These are phyloP conservation scores for Berkeleyomyces rouxiae DNA, from an alignment of 2,329 filamentous ascomycete genomes.

Conservation along the genomic window DNA sequence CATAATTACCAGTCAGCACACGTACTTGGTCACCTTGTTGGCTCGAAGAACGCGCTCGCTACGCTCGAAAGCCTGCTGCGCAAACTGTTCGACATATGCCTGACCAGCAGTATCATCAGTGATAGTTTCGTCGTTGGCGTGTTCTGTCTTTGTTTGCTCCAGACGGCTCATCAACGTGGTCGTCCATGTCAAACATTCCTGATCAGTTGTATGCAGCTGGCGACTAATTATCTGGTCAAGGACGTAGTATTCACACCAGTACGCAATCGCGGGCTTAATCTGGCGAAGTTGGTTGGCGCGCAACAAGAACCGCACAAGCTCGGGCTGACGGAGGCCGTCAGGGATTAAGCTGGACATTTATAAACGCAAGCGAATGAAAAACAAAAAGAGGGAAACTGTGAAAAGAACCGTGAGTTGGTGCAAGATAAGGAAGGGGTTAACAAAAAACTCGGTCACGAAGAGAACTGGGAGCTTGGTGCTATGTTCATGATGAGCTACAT, in stretches of 20 bases:
- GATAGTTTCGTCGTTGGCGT: constrained; percentile 66
- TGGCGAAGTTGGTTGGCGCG: constrained; percentile 72
- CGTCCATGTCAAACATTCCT: constrained; percentile 67
- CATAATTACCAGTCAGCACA: neutral
- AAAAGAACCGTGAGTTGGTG: neutral
- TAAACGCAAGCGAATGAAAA: neutral
- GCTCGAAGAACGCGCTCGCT: constrained; percentile 69
- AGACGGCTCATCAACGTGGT: constrained; percentile 78
- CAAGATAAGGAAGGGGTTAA: too few relatives aligned
- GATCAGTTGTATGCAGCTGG: constrained; percentile 59
- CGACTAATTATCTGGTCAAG: constrained; percentile 80
- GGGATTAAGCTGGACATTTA: constrained; percentile 35
- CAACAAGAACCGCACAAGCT: constrained; percentile 69
- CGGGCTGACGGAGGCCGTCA: constrained; percentile 56
- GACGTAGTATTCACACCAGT: constrained; percentile 92
- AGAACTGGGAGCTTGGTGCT: too few relatives aligned
- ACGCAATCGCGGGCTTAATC: constrained; percentile 74
- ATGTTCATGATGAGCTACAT: too few relatives aligned
- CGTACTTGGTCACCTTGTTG: constrained; percentile 65
- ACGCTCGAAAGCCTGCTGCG: constrained; percentile 68
- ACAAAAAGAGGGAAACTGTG: neutral
- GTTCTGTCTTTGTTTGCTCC: constrained; percentile 59
- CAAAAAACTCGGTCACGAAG: too few relatives aligned
- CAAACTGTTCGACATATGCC: constrained; percentile 90
- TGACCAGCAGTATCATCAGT: constrained; percentile 72